phyloP scores from a whole-genome alignment of 2,329 filamentous ascomycete species.

The Sclerotinia glacialis region DNA sequence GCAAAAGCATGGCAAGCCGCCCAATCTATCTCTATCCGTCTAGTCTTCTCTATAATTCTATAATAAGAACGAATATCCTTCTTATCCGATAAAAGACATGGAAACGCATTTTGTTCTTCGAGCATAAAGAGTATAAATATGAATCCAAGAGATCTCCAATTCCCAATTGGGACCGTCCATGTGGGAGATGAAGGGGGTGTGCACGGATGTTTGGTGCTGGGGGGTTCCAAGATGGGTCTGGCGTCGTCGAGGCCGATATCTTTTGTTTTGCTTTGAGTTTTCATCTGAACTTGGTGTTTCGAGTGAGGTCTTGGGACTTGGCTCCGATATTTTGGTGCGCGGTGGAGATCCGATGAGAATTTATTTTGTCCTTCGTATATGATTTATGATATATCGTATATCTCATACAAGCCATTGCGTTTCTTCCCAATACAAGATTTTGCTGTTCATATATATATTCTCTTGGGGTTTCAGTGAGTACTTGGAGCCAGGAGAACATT shows the following conservation, averaged over 20 bases:
- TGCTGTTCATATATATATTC: background rate
- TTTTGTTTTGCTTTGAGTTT: background rate
- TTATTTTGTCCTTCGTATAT: background rate
- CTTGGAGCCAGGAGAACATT: background rate
- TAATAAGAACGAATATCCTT: background rate
- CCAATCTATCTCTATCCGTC: background rate
- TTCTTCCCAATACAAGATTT: background rate
- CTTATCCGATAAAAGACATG: background rate
- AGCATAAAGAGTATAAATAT: constrained; percentile 1
- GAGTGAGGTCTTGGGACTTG: background rate
- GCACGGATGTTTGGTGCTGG: constrained; percentile 11
- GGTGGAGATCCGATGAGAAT: background rate
- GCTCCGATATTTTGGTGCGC: background rate
- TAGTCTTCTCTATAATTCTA: background rate
- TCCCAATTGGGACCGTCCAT: background rate
- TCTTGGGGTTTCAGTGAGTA: background rate
- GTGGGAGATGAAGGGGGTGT: constrained; percentile 13
- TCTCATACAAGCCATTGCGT: background rate
- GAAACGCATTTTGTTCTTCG: background rate
- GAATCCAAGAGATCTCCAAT: background rate
- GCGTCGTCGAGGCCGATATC: background rate
- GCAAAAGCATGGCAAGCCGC: constrained; percentile 1
- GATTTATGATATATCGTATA: too few relatives aligned
- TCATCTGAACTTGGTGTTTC: background rate
- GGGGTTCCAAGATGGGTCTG: background rate